These are phyloP conservation scores for Tylopilus plumbeoviolaceoides DNA, from an alignment of 768 basidiomycete species.

Conservation along the genomic window DNA sequence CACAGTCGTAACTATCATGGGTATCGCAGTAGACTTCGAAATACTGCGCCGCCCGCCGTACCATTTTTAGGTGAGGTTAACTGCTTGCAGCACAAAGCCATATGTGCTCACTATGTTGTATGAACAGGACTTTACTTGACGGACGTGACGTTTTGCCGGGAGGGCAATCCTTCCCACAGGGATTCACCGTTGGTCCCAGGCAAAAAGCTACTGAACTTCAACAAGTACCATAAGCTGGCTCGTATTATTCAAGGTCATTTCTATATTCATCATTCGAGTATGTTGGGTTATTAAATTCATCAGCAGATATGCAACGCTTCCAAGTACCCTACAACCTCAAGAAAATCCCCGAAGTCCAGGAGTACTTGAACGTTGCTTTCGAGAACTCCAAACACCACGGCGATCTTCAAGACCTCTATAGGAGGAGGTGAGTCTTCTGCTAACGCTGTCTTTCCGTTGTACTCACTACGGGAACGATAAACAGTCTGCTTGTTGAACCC, in stretches of 20 bases:
- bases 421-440: constrained; percentile 59
- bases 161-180: constrained; percentile 87
- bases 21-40: constrained; percentile 83
- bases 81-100: not conserved
- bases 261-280: not conserved
- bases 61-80: constrained; percentile 79
- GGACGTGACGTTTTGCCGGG: constrained; percentile 92
- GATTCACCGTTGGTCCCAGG: constrained; percentile 70
- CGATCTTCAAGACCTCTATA: constrained; percentile 82
- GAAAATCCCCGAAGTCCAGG: constrained; percentile 85
- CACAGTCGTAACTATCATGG: constrained; percentile 88
- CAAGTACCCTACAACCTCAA: constrained; percentile 84
- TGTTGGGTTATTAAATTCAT: constrained; percentile 3
- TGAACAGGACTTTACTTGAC: constrained; percentile 75
- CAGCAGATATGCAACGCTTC: constrained; percentile 85
- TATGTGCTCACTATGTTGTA: constrained; percentile 10
- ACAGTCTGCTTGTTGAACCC: constrained; percentile 78
- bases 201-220: constrained; percentile 89
- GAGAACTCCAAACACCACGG: constrained; percentile 72
- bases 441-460: not conserved
- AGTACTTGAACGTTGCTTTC: constrained; percentile 69
- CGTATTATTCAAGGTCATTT: constrained; percentile 75
- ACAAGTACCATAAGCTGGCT: constrained; percentile 90
- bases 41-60: constrained; percentile 87
- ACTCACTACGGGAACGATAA: not conserved